Conservation (phyloP, 768 basidiomycete species). For the Pleurotus cornucopiae region DNA sequence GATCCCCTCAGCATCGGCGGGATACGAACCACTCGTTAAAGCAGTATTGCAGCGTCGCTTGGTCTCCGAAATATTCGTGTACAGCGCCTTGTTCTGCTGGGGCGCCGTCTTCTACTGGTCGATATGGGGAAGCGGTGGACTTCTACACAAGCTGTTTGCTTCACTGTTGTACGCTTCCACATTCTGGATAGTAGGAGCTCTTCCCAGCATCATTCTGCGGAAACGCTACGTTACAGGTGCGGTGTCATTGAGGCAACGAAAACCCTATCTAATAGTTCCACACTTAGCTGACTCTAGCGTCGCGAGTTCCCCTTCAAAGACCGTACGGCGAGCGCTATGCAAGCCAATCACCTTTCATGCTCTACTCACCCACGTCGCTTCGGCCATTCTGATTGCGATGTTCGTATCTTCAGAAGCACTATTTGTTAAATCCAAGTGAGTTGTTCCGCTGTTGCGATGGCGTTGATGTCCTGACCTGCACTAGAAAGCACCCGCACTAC, state of each 20-base stretch:
- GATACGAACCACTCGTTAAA: conserved; percentile 66
- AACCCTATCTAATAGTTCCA: neutral
- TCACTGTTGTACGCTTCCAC: conserved; percentile 37
- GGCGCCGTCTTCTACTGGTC: conserved; percentile 34
- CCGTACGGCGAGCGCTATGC: conserved; percentile 39
- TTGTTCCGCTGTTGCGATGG: neutral
- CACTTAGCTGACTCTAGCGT: conserved; percentile 39
- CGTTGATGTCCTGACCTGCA: neutral
- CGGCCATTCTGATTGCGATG: conserved; percentile 37
- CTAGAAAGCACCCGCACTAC: conserved; percentile 71
- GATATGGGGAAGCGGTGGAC: conserved; percentile 39
- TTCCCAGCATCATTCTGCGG: conserved; percentile 55
- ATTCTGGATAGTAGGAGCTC: conserved; percentile 47
- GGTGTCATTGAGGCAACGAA: conserved; percentile 17
- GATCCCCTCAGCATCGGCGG: conserved; percentile 52
- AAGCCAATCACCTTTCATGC: conserved; percentile 43
- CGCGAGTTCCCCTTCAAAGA: conserved; percentile 48
- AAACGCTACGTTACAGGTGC: conserved; percentile 59
- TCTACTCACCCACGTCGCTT: conserved; percentile 41
- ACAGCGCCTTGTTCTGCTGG: conserved; percentile 47
- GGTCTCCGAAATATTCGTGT: conserved; percentile 46
- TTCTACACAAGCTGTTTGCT: conserved; percentile 23
- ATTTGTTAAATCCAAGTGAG: conserved; percentile 67
- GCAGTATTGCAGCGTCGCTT: conserved; percentile 59
- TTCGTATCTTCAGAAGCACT: conserved; percentile 38